phyloP scores from a whole-genome alignment of 2,329 filamentous ascomycete genomes.

The Exserohilum turcica region DNA sequence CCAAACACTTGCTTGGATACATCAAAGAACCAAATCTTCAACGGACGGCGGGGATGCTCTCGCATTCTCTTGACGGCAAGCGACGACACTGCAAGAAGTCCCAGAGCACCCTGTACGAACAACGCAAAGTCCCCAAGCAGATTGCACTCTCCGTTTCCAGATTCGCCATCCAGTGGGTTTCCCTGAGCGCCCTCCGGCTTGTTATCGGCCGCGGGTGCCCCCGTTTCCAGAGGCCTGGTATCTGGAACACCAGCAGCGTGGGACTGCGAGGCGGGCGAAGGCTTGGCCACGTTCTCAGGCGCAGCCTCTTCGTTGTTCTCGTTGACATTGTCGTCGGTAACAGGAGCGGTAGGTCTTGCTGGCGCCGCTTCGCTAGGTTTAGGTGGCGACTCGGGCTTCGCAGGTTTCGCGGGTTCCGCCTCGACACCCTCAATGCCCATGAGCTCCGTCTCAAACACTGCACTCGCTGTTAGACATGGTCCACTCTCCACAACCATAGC shows the following conservation, averaged over 20 bases:
- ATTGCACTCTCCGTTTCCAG: conserved; percentile 75
- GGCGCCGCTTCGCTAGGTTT: conserved; percentile 4
- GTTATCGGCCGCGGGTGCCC: conserved; percentile 18
- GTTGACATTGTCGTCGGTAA: conserved; percentile 14
- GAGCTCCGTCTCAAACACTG: conserved; percentile 90
- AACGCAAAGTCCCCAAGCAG: conserved; percentile 90
- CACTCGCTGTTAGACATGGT: conserved; percentile 20
- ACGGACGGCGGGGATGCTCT: conserved; percentile 85
- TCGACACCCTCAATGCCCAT: conserved; percentile 71
- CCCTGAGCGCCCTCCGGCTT: conserved; percentile 25
- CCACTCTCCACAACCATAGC: background rate
- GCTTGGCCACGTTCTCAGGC: conserved; percentile 13
- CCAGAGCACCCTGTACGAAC: conserved; percentile 85
- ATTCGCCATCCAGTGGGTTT: conserved; percentile 48
- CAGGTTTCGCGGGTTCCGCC: conserved; percentile 19
- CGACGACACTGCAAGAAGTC: conserved; percentile 78
- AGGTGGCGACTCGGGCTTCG: background rate
- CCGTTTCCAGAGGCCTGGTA: conserved; percentile 16
- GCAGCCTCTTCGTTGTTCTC: conserved; percentile 14
- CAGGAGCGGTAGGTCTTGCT: conserved; percentile 8
- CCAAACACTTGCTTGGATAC: conserved; percentile 97
- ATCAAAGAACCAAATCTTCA: conserved; percentile 98
- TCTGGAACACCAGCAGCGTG: conserved; percentile 4
- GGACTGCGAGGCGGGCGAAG: conserved; percentile 18
- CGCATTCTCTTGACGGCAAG: conserved; percentile 93